Evolutionary conservation across 805 yeast species (phyloP).

Genomic region (Ogataea angusta): DNA sequence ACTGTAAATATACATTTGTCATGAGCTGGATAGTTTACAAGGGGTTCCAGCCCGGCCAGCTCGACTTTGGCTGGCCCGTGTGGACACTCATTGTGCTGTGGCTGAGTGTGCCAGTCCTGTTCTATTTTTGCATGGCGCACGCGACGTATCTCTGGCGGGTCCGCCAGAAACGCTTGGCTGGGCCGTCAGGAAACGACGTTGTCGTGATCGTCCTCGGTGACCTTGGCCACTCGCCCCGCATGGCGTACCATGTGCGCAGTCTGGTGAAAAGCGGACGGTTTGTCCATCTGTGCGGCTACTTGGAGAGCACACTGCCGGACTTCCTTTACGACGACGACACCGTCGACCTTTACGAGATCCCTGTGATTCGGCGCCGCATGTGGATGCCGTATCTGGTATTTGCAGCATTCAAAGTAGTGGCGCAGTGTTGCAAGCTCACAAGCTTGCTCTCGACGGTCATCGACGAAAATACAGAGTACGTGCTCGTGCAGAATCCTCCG

Average conservation of each 20-base stretch:
- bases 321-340: slow-evolving; percentile 49
- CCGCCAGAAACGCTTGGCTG: slow-evolving; percentile 11
- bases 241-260: slow-evolving; percentile 84
- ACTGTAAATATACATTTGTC: not conserved
- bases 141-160: slow-evolving; percentile 23
- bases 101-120: slow-evolving; percentile 41
- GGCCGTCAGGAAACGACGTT: slow-evolving; percentile 45
- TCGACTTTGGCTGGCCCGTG: slow-evolving; percentile 37
- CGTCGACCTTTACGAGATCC: slow-evolving; percentile 43
- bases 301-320: slow-evolving; percentile 52
- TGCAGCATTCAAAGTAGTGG: slow-evolving; percentile 54
- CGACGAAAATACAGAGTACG: slow-evolving; percentile 58
- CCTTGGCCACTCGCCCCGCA: slow-evolving; percentile 91
- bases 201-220: slow-evolving; percentile 88
- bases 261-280: slow-evolving; percentile 65
- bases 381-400: slow-evolving; percentile 54
- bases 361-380: slow-evolving; percentile 36
- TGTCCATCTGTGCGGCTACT: slow-evolving; percentile 84
- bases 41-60: slow-evolving; percentile 23
- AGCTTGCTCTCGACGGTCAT: slow-evolving; percentile 49
- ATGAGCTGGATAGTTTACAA: slow-evolving; percentile 23
- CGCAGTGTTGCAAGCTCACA: slow-evolving; percentile 50
- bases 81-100: slow-evolving; percentile 46
- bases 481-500: slow-evolving; percentile 91
- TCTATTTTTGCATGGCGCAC: slow-evolving; percentile 40